A percentile compares a stretch with the other conserved stretches of the same genome.
These are phyloP conservation scores for Galium porrigens DNA, from an alignment of 305 asterid species.

Conservation along the genomic window DNA sequence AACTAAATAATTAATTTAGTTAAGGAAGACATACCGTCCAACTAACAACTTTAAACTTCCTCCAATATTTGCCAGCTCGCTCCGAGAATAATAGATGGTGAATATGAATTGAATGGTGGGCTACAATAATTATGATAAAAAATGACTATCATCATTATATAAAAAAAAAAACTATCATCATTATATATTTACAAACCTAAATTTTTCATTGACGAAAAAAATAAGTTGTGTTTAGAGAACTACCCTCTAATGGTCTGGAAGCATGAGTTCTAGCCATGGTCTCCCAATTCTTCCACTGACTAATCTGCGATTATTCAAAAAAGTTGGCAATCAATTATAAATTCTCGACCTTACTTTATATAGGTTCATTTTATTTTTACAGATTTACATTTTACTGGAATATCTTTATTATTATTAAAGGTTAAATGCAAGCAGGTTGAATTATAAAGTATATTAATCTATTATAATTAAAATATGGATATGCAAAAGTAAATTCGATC, in stretches of 20 bases:
- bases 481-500: too few species aligned
- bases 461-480: too few species aligned
- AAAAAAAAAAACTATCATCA: too few species aligned
- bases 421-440: too few species aligned
- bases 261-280: constrained; percentile 26
- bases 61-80: constrained; percentile 58
- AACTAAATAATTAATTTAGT: neutral
- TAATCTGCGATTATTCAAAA: constrained; percentile 12
- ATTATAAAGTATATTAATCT: too few species aligned
- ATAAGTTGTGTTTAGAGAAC: neutral
- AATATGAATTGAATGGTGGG: constrained; percentile 18
- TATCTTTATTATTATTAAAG: too few species aligned
- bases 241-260: constrained; percentile 29
- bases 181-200: neutral
- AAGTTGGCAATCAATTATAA: neutral
- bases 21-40: constrained; percentile 42
- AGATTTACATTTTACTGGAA: too few species aligned
- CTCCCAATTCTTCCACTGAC: constrained; percentile 78
- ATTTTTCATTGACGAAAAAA: neutral
- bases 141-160: neutral
- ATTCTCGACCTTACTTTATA: too few species aligned
- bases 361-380: too few species aligned
- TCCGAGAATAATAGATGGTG: constrained; percentile 31
- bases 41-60: constrained; percentile 40
- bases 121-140: constrained; percentile 1